Base-by-base conservation (phyloP, 108 stramenopile species). In the Cyclostephanos invisitatus region DNA sequence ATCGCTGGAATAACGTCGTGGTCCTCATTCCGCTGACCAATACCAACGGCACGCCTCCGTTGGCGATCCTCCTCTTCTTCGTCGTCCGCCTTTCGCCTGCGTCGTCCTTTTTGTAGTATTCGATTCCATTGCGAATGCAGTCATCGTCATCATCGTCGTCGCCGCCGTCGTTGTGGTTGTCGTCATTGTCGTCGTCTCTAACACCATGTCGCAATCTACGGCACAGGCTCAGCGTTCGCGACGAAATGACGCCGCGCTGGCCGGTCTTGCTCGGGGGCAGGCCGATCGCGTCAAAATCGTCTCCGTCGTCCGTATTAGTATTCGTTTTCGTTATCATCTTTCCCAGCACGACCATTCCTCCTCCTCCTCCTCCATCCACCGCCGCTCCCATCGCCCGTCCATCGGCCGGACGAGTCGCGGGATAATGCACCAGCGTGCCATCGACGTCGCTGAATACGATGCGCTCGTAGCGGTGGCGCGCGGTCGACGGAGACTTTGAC, bases 11-110 rank as follows among this genome's bases (percentile, higher is more conserved):
- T 17, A 94, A 68, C 0, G 92, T 94, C 44, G 88, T 72, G 15
- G 89, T 85, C 64, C 92, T 64, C 92, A 91, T 91, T n/a, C 92
- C 92, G 61, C 89, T 91, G 11, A 94, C 66, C 3, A 94, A 51
- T 0, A 94, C 86, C 3, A 94, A 70, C 20, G 79, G 86, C 17
- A 70, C 64, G 8, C 78, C 14, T 1, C 20, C 20, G 18, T 36
- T 38, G 14, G 36, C 12, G 20, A 20, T 15, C 3, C 29, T 38
- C 2, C 35, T n/a, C n/a, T n/a, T n/a, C n/a, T n/a, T n/a, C n/a
- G n/a, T n/a, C n/a, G n/a, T n/a, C n/a, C n/a, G n/a, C n/a, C n/a
- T n/a, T n/a, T n/a, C 2, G 14, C 18, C 36, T 7, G 29, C 57
- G 8, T 58, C 57, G 10, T 29, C 57, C n/a, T n/a, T n/a, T n/a